Percentiles rank a stretch among this genome's conserved stretches.
Evolutionary conservation across 495 filamentous ascomycete species (phyloP).

Genomic region (Cladorrhinum samala): DNA sequence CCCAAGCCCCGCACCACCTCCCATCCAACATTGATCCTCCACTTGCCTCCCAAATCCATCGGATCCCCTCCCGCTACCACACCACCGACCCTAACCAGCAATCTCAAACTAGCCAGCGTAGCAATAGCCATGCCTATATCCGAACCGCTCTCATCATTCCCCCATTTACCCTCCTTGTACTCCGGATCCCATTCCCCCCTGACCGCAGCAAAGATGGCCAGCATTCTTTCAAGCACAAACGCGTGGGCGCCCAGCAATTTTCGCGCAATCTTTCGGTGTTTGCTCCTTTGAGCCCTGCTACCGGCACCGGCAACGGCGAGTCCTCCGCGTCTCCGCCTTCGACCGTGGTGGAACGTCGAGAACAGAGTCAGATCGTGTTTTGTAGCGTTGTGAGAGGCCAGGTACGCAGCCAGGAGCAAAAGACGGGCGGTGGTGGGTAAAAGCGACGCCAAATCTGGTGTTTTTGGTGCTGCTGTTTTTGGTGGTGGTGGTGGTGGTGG

Average conservation of each 20-base stretch:
- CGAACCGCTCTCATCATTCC: conserved; percentile 42
- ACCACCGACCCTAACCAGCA: conserved; percentile 57
- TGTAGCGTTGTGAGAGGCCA: conserved; percentile 83
- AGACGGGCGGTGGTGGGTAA: conserved; percentile 78
- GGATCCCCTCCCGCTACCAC: conserved; percentile 41
- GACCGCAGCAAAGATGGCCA: conserved; percentile 81
- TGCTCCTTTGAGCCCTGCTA: conserved; percentile 37
- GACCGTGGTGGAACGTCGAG: conserved; percentile 64
- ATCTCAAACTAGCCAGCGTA: conserved; percentile 69
- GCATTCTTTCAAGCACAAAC: conserved; percentile 79
- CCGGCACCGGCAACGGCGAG: conserved; percentile 7
- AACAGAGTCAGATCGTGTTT: conserved; percentile 75
- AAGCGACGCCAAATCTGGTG: conserved; percentile 33
- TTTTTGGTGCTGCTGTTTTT: conserved; percentile 9
- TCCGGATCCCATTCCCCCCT: conserved; percentile 55
- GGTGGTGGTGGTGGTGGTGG: conserved; percentile 8
- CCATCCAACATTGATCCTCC: conserved; percentile 71
- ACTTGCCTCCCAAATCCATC: conserved; percentile 61
- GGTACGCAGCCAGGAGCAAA: conserved; percentile 80
- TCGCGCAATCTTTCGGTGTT: conserved; percentile 64
- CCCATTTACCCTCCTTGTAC: conserved; percentile 6
- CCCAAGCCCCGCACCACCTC: conserved; percentile 60
- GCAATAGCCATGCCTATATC: conserved; percentile 67
- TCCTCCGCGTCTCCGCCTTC: conserved; percentile 34
- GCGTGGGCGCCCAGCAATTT: conserved; percentile 68